A percentile compares a stretch with the other conserved stretches of the same genome.
phyloP scores from a whole-genome alignment of 2,329 filamentous ascomycete genomes.

The Beauveria rudraprayagi region DNA sequence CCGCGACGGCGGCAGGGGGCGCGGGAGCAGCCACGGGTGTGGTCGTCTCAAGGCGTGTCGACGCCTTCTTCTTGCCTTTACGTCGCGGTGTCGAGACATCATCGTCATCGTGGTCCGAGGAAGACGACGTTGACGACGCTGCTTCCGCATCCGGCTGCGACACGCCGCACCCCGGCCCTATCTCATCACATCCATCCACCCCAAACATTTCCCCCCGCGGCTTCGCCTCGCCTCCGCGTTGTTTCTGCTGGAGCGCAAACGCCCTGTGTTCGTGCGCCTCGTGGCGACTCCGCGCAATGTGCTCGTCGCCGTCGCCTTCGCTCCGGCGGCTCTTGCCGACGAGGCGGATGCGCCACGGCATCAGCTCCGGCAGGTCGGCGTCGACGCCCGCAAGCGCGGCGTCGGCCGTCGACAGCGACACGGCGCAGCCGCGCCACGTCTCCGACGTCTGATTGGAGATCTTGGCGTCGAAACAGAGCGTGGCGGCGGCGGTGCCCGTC shows the following conservation, averaged over 20 bases:
- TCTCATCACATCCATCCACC: background rate
- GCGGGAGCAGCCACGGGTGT: background rate
- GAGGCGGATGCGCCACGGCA: constrained; percentile 44
- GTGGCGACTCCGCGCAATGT: constrained; percentile 27
- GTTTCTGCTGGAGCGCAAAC: constrained; percentile 19
- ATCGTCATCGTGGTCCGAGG: background rate
- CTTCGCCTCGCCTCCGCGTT: constrained; percentile 7
- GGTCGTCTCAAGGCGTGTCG: background rate
- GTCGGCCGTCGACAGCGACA: constrained; percentile 57
- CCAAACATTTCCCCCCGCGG: constrained; percentile 10
- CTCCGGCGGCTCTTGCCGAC: constrained; percentile 23
- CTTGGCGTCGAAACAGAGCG: constrained; percentile 53
- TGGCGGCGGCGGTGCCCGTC: constrained; percentile 36
- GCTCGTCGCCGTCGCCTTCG: constrained; percentile 12
- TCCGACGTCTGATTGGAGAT: constrained; percentile 56
- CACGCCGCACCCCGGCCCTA: background rate
- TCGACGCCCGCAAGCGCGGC: constrained; percentile 48
- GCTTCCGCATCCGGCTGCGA: too few species aligned
- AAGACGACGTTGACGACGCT: too few species aligned
- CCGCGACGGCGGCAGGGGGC: background rate
- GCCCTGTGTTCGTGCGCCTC: constrained; percentile 24
- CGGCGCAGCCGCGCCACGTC: constrained; percentile 52
- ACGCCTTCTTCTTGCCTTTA: background rate
- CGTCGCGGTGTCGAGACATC: background rate
- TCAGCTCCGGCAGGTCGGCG: constrained; percentile 45